phyloP scores from a whole-genome alignment of 1,139 yeast species.

The Blastobotrys capitulatus region DNA sequence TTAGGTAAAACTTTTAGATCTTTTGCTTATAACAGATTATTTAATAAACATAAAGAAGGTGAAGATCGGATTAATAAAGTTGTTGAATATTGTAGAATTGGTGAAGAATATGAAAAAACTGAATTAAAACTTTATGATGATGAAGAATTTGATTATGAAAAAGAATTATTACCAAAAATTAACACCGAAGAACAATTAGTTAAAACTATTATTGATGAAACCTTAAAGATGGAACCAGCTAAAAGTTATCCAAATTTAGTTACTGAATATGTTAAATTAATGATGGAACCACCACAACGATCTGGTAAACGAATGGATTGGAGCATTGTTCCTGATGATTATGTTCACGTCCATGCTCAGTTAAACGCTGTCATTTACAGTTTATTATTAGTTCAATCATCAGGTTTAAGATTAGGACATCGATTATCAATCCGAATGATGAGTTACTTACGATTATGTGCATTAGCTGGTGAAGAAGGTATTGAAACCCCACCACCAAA shows the following conservation, averaged over 20 bases:
- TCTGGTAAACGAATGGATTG: too few relatives aligned
- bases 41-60: background rate
- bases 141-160: background rate
- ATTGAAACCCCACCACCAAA: too few relatives aligned
- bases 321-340: background rate
- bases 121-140: background rate
- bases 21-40: conserved; percentile 12
- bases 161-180: too few relatives aligned
- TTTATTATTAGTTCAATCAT: background rate
- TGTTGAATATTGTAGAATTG: conserved; percentile 3
- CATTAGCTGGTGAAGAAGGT: too few relatives aligned
- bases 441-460: too few relatives aligned
- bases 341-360: conserved; percentile 10
- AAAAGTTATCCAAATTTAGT: conserved; percentile 1
- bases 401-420: too few relatives aligned
- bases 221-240: conserved; percentile 1
- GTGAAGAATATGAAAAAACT: background rate
- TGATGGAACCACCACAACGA: background rate
- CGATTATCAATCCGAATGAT: too few relatives aligned
- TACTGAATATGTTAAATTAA: background rate
- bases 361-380: conserved; percentile 14
- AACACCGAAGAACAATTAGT: conserved; percentile 2
- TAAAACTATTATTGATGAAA: conserved; percentile 7
- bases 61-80: conserved; percentile 4
- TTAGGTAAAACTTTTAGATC: conserved; percentile 11